Evolutionary conservation across 1,284 basidiomycete species (phyloP), one percentile per base, ranked within the genome.

Genomic region (Ganoderma leucocontextum): DNA sequence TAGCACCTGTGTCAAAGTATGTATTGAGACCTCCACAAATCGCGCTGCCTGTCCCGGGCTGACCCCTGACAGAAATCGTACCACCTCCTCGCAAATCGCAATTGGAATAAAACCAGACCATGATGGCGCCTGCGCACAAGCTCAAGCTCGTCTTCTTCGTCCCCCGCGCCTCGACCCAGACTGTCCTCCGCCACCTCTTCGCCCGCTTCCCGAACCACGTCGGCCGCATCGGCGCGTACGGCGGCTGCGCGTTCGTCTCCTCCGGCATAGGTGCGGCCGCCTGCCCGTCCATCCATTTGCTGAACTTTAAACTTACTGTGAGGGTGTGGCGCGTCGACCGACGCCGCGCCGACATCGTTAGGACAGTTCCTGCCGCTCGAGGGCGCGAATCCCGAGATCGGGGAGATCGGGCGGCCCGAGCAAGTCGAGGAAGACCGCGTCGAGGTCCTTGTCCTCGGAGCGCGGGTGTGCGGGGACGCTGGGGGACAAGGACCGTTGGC

Each of bases 401-500:
- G 86, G 3, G 61, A 71, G 17, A 73, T 79, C 4, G 86, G 82
- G 35, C 68, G 78, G 69, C 75, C 86, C 58, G 85, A 86, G 74
- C 78, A 75, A 49, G 85, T 87, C 9, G 84, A 87, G 52, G 87
- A 89, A 72, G 82, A 87, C 77, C 81, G 84, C 63, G 86, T 89
- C 29, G 87, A 88, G 74, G 73, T 89, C 25, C 69, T 87, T n/a
- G 81, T 89, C n/a, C 78, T 79, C 69, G 83, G 64, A 78, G 80
- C 5, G 53, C 33, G 25, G 19, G 55, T n/a, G 25, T 57, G 15
- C 36, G 33, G n/a, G 25, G 41, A 41, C 17, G 9, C 47, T 25
- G 25, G 39, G 29, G 41, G n/a, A 47, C 41, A 29, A 39, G 41
- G 19, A 35, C 29, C 8, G 22, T 25, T n/a, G n/a, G 15, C 19